These are phyloP conservation scores for Populus ilicifolia DNA, from an alignment of 345 rosid species.

Conservation along the genomic window DNA sequence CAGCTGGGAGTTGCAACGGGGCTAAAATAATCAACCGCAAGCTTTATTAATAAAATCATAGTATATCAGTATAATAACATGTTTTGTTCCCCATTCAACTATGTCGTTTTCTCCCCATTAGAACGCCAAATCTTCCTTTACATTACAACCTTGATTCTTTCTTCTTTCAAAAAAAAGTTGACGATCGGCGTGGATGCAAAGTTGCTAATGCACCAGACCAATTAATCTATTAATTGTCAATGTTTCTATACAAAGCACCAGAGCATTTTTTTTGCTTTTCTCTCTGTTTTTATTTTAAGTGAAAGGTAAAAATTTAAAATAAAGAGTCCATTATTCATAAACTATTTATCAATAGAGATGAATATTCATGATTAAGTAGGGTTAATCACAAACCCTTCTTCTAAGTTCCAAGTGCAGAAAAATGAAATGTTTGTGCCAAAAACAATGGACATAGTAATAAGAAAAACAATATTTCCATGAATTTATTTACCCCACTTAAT, in stretches of 20 bases:
- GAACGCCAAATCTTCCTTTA: neutral
- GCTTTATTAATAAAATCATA: neutral
- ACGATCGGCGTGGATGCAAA: too few species aligned
- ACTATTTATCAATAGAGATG: neutral
- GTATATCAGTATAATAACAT: neutral
- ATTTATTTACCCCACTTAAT: neutral
- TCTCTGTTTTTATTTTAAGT: neutral
- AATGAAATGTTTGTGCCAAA: neutral
- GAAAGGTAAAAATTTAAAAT: neutral
- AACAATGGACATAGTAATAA: neutral
- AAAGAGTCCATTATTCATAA: neutral
- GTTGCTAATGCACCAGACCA: neutral
- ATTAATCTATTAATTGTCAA: neutral
- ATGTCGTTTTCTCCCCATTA: neutral
- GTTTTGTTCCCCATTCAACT: neutral
- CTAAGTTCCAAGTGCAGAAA: neutral
- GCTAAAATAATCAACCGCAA: neutral
- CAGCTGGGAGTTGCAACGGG: neutral
- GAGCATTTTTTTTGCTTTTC: neutral
- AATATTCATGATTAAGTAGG: too few species aligned
- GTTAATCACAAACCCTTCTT: neutral
- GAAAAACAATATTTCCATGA: neutral
- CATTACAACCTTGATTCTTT: neutral
- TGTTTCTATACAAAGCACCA: neutral
- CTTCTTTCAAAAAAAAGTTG: neutral